Base-by-base conservation (phyloP, 169 alveolate species). In the Neospora caninum region DNA sequence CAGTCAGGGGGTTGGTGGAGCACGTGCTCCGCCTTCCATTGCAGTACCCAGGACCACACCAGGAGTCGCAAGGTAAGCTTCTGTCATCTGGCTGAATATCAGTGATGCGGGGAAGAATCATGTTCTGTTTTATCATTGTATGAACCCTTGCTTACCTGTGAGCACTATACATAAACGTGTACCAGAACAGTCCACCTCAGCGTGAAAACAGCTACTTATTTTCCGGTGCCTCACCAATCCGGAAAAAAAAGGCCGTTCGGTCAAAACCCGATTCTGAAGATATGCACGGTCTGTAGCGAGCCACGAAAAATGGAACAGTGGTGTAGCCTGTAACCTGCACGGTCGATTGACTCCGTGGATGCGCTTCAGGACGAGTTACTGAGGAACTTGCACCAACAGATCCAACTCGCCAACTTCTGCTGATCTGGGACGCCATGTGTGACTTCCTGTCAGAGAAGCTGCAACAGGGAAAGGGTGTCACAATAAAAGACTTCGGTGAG, bases 41-140 rank as follows among this genome's bases (percentile, higher is more conserved):
- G 38, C 83, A 91, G 7, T 96, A 96, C 95, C 98, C 98, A 87
- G 98, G 98, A 64, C 92, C 94, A 29, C 98, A 97, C 94, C 88
- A 93, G 18, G 88, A 82, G 36, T 94, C 97, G 18, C 96, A 96
- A 34, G 83, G 95, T 92, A 92, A 9, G 95, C 70, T 7, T 22
- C 38, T 13, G 13, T 34, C 58, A 49, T 22, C 9, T 49, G 58
- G 18, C 58, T 49, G 82, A 27, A 29, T 69, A 13, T 49, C 58
- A 49, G 18, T 49, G 58, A 49, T 49, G 58, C 58, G 9, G 58
- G 18, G 58, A 49, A 49, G 18, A 49, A 49, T 13, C 58, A 49
- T 49, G 6, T 22, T 49, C 58, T 49, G n/a, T 49, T 22, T 49
- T 49, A 13, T 49, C 58, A 49, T 49, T 49, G 58, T 22, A 22